Base-by-base conservation (phyloP, 176 grass and related monocot genomes). In the Melocanna baccifera region DNA sequence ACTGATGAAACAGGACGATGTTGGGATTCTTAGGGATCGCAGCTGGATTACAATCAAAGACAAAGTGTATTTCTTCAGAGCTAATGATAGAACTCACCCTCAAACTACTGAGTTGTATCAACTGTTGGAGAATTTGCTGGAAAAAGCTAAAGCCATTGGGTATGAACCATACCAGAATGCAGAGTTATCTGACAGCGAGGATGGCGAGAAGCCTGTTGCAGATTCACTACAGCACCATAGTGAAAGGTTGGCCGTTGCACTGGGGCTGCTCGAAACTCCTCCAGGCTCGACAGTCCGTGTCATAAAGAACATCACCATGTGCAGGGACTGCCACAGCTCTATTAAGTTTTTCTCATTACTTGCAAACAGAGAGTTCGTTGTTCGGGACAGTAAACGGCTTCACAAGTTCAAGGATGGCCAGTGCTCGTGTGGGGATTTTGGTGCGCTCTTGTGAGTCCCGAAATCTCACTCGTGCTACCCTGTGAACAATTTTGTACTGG, bases 21-120 rank as follows among this genome's bases (percentile, higher is more conserved):
- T 92, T 7, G 92, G 92, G 23, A 63, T 64, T 78, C 87, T 97
- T 13, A 88, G 87, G 77, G 94, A 97, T 52, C 76, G 92, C 28
- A 97, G 94, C 75, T 97, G 94, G 94, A 94, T 94, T 82, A 82
- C 92, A 20, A 89, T 92, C 67, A 94, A 92, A 85, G 92, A 86
- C 36, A 88, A 94, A 73, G 83, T 92, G 26, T 70, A 85, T 87
- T 94, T 89, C 80, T 97, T 97, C 79, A 71, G 76, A 80, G 89
- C 90, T 39, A 63, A 94, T 67, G 90, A 90, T 55, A 94, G 18
- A 77, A 81, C 83, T 52, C 89, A 97, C 10, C 46, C 78, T 43
- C 65, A 70, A 50, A 67, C 84, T 83, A 71, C 66, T 9, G 77
- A 94, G 40, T 29, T 91, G 48, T 89, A 94, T 79, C 58, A 83